Evolutionary conservation across 1,284 basidiomycete genomes (phyloP).

Genomic region (Boletus putidus): DNA sequence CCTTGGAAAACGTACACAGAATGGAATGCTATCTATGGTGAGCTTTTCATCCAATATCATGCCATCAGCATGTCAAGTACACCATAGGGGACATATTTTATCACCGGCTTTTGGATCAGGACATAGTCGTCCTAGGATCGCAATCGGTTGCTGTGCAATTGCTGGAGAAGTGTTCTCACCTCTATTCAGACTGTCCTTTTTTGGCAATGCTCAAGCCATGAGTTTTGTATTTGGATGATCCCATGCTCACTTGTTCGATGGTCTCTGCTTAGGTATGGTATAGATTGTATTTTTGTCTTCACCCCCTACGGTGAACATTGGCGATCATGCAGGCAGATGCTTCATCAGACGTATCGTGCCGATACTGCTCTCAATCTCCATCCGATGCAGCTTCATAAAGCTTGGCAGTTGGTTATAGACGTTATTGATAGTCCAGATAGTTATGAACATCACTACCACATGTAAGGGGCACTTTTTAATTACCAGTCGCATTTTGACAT

Average conservation of each 20-base stretch:
- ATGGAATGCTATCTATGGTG: conserved; percentile 19
- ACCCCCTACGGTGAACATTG: conserved; percentile 13
- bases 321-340: conserved; percentile 15
- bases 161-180: conserved; percentile 16
- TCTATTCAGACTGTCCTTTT: conserved; percentile 19
- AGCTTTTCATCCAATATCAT: not conserved
- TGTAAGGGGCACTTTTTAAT: not conserved
- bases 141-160: conserved; percentile 6
- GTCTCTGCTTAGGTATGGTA: conserved; percentile 6
- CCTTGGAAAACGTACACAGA: conserved; percentile 23
- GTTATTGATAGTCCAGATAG: conserved; percentile 9
- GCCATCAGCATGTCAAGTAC: not conserved
- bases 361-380: conserved; percentile 4
- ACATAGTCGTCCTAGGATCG: conserved; percentile 17
- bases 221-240: not conserved
- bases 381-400: conserved; percentile 17
- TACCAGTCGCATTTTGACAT: not conserved
- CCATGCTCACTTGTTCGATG: too few species aligned
- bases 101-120: conserved; percentile 15
- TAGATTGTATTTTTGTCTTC: conserved; percentile 5
- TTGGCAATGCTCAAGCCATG: conserved; percentile 14
- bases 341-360: conserved; percentile 14
- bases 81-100: conserved; percentile 16
- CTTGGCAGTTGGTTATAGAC: conserved; percentile 11
- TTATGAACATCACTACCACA: conserved; percentile 6